Conservation (phyloP, 2,329 filamentous ascomycete genomes). For the Amauroascus verrucosus region DNA sequence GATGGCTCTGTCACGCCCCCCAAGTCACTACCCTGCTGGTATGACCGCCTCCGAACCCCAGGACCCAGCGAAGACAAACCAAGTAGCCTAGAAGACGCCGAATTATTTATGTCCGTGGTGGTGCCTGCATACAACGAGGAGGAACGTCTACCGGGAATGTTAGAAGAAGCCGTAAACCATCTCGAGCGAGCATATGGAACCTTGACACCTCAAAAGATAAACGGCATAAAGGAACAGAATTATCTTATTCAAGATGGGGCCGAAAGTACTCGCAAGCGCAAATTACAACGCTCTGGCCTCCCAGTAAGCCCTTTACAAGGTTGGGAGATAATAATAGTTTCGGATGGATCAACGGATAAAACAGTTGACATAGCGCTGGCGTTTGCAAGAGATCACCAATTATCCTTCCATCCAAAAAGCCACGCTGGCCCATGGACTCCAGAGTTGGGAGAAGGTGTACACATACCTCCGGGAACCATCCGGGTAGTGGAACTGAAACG, state of each 20-base stretch:
- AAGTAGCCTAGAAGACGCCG: conserved; percentile 56
- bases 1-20: conserved; percentile 47
- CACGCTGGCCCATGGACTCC: conserved; percentile 45
- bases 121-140: conserved; percentile 95
- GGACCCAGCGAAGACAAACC: conserved; percentile 35
- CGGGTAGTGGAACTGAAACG: conserved; percentile 65
- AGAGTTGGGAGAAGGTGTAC: conserved; percentile 35
- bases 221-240: conserved; percentile 29
- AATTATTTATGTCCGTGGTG: conserved; percentile 81
- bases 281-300: conserved; percentile 18
- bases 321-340: conserved; percentile 88
- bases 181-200: conserved; percentile 66
- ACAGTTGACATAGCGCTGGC: conserved; percentile 70
- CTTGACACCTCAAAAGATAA: conserved; percentile 18
- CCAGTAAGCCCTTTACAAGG: conserved; percentile 41
- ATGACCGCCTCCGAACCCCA: conserved; percentile 61
- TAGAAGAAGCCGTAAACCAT: conserved; percentile 83
- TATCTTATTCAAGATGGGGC: conserved; percentile 20
- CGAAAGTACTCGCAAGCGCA: conserved; percentile 21
- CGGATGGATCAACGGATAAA: conserved; percentile 75
- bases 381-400: conserved; percentile 62
- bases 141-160: conserved; percentile 66
- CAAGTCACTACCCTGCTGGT: conserved; percentile 70
- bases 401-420: conserved; percentile 38
- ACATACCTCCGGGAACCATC: conserved; percentile 64